Conservation (phyloP, 1,139 yeast species). For the Magnusiomyces fungicola region DNA sequence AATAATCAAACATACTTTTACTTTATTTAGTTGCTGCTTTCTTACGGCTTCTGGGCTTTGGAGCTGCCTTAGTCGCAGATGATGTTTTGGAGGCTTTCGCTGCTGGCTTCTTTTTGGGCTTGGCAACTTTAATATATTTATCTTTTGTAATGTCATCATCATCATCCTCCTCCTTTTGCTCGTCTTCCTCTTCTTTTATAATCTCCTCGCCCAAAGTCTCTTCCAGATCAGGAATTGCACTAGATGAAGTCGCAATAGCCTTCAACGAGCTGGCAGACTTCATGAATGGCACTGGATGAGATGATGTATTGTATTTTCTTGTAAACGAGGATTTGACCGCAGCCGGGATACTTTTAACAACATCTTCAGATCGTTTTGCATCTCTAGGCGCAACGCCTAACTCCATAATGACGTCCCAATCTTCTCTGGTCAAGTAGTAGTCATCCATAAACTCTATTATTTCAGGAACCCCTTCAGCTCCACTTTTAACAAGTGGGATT, state of each 20-base stretch:
- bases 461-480: conserved; percentile 55
- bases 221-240: conserved; percentile 48
- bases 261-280: conserved; percentile 46
- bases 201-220: conserved; percentile 54
- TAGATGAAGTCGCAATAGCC: conserved; percentile 35
- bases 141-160: conserved; percentile 44
- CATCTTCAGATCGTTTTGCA: conserved; percentile 35
- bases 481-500: conserved; percentile 46
- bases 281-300: conserved; percentile 85
- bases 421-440: conserved; percentile 80
- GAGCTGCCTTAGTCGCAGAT: conserved; percentile 9
- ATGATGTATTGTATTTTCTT: conserved; percentile 60
- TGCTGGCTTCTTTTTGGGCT: conserved; percentile 23
- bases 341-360: conserved; percentile 65
- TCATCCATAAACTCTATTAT: conserved; percentile 69
- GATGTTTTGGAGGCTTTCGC: conserved; percentile 18
- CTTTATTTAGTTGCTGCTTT: not conserved
- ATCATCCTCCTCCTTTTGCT: conserved; percentile 29
- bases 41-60: not conserved
- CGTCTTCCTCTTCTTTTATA: conserved; percentile 39
- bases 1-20: not conserved
- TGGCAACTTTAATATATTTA: conserved; percentile 46
- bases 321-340: conserved; percentile 80
- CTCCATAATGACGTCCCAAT: conserved; percentile 83
- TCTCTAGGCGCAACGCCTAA: conserved; percentile 59